Evolutionary conservation across 306 rosid species (phyloP).

Genomic region (Potentilla sterilis): DNA sequence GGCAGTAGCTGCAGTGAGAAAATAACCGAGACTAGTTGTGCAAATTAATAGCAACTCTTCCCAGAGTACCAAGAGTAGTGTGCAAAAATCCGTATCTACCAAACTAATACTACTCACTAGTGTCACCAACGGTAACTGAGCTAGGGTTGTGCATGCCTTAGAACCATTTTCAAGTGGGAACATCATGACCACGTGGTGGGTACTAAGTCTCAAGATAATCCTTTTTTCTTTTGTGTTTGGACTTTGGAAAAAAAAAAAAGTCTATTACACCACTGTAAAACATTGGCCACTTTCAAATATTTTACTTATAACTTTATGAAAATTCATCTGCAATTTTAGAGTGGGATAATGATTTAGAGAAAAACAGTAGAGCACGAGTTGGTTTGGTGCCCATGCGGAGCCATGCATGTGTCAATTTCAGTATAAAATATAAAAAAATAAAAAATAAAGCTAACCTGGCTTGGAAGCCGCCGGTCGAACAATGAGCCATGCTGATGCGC

Average conservation of each 20-base stretch:
- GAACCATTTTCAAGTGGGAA: conserved; percentile 31
- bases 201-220: neutral
- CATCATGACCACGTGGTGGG: conserved; percentile 12
- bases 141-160: neutral
- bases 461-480: conserved; percentile 70
- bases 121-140: neutral
- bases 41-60: neutral
- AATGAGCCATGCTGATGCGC: conserved; percentile 52
- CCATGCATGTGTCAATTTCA: neutral
- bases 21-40: neutral
- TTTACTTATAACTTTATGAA: too few relatives aligned
- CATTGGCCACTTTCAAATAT: too few relatives aligned
- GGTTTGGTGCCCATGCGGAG: neutral
- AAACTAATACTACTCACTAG: neutral
- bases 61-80: neutral
- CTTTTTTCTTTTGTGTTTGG: neutral
- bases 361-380: too few relatives aligned
- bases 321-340: too few relatives aligned
- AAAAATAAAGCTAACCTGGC: conserved; percentile 52
- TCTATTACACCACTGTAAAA: too few relatives aligned
- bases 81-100: neutral
- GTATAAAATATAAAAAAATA: neutral
- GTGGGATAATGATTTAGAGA: too few relatives aligned
- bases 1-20: too few relatives aligned
- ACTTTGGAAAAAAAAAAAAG: too few relatives aligned